Percentiles rank a stretch among this genome's conserved stretches.
phyloP scores from a whole-genome alignment of 2,329 filamentous ascomycete species.

The Penicillium nordicum region DNA sequence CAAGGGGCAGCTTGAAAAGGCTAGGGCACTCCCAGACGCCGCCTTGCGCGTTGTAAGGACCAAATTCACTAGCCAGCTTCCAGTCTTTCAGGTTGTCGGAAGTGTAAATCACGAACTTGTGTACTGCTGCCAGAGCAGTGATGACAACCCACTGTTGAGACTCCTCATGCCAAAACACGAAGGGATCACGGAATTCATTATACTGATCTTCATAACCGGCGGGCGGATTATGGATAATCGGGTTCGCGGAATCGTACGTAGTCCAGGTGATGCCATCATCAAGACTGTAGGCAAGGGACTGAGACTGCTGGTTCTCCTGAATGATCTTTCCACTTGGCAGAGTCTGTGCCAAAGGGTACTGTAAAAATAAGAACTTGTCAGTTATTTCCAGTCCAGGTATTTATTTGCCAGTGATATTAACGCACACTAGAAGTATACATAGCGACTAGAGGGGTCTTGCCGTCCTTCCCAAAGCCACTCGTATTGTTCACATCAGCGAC shows the following conservation, averaged over 20 bases:
- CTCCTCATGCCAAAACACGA: neutral
- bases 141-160: neutral
- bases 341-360: neutral
- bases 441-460: neutral
- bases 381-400: neutral
- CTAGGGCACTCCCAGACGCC: neutral
- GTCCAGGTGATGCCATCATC: neutral
- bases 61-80: neutral
- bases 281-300: neutral
- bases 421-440: neutral
- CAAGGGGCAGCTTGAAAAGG: neutral
- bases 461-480: neutral
- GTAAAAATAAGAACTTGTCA: neutral
- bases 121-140: neutral
- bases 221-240: neutral
- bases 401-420: neutral
- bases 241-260: neutral
- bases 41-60: neutral
- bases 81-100: neutral
- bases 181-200: neutral
- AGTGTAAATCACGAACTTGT: neutral
- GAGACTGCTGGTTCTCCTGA: neutral
- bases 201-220: neutral
- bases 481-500: neutral
- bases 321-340: neutral